Percentiles rank a stretch among this genome's conserved stretches.
phyloP scores from a whole-genome alignment of 441 rosid species.

The Kokia cookei region DNA sequence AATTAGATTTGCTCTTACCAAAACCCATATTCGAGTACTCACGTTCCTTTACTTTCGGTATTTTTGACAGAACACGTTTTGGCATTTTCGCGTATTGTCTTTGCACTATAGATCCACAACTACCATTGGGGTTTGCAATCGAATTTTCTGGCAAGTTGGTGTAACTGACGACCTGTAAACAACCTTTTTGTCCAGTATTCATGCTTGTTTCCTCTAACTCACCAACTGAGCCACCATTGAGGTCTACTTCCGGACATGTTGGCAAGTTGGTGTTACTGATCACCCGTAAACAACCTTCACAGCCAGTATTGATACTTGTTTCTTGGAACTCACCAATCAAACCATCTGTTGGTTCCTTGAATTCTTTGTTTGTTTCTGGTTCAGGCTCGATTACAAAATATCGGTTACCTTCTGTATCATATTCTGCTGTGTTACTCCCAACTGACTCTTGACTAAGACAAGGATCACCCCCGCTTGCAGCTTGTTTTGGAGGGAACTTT shows the following conservation, averaged over 20 bases:
- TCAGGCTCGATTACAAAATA: conserved; percentile 21
- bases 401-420: not conserved
- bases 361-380: not conserved
- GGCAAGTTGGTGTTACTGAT: not conserved
- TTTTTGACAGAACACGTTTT: not conserved
- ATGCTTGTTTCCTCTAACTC: not conserved
- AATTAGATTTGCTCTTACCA: conserved; percentile 1
- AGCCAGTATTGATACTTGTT: not conserved
- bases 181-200: not conserved
- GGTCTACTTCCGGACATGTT: not conserved
- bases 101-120: not conserved
- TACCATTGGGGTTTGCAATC: not conserved
- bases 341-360: not conserved
- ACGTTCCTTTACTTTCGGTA: conserved; percentile 3
- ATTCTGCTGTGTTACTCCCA: not conserved
- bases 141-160: not conserved
- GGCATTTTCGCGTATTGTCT: not conserved
- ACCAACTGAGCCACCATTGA: not conserved
- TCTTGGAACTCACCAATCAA: not conserved
- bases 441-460: not conserved
- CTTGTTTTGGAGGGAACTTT: conserved; percentile 21
- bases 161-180: too few species aligned
- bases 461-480: not conserved
- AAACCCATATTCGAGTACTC: not conserved
- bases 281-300: not conserved